These are phyloP conservation scores for Mycena olivaceomarginata DNA, from an alignment of 768 basidiomycete species.

Conservation along the genomic window DNA sequence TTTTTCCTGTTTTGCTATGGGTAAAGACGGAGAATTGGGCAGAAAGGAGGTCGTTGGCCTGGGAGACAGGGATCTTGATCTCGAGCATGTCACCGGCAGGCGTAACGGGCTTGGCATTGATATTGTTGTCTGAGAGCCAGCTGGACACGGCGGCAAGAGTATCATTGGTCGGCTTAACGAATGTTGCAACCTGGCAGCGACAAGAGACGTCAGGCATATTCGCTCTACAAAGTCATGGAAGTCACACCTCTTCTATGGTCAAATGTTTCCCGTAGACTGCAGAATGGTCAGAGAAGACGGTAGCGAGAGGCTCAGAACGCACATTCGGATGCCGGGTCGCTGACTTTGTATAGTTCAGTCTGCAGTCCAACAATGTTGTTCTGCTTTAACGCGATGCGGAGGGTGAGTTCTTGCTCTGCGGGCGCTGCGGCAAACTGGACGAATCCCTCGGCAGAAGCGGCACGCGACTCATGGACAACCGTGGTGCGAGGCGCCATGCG, in stretches of 20 bases:
- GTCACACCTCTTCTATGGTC: conserved; percentile 22
- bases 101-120: conserved; percentile 45
- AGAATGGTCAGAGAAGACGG: conserved; percentile 13
- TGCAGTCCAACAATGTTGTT: conserved; percentile 28
- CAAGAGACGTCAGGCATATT: conserved; percentile 1
- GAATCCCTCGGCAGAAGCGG: conserved; percentile 19
- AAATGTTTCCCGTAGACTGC: conserved; percentile 27
- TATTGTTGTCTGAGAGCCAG: conserved; percentile 59
- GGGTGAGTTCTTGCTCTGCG: conserved; percentile 20
- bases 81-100: conserved; percentile 48
- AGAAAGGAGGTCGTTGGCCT: conserved; percentile 45
- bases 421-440: conserved; percentile 20
- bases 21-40: conserved; percentile 41
- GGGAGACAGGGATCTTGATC: conserved; percentile 44
- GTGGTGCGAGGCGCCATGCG: conserved; percentile 20
- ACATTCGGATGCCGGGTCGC: conserved; percentile 22
- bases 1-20: conserved; percentile 34
- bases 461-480: conserved; percentile 25
- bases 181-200: conserved; percentile 55
- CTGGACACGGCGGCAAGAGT: conserved; percentile 54
- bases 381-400: conserved; percentile 32
- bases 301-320: conserved; percentile 12
- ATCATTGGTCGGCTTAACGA: conserved; percentile 58
- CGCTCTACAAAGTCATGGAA: conserved; percentile 4
- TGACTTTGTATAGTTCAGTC: conserved; percentile 31